Conservation (phyloP, 208 protist genomes). For the Tritrichomonas foetus region DNA sequence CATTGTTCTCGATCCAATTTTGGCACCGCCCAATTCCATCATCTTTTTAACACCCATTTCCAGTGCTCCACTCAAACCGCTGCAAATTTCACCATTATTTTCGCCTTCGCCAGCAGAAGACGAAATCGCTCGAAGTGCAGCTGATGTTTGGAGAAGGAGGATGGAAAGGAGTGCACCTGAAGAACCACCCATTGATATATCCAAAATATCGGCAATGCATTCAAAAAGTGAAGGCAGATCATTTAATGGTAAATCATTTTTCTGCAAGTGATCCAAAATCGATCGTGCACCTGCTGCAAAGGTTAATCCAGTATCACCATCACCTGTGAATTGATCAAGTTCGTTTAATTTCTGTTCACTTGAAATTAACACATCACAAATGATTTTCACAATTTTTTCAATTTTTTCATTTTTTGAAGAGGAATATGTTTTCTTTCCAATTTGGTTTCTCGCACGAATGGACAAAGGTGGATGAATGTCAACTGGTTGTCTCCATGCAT, state of each 20-base stretch:
- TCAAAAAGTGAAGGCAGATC: background rate
- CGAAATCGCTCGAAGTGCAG: background rate
- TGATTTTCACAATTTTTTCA: background rate
- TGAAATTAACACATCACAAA: background rate
- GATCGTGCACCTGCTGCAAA: background rate
- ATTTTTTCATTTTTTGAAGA: background rate
- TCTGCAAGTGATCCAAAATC: background rate
- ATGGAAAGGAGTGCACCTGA: background rate
- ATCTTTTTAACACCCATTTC: background rate
- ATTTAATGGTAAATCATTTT: background rate
- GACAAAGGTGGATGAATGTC: background rate
- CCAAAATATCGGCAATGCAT: background rate
- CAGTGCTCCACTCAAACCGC: background rate
- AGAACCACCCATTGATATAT: background rate
- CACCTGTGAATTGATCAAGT: background rate
- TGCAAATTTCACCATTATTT: no score
- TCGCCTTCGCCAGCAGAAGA: no score
- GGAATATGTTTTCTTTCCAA: background rate
- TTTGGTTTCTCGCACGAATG: background rate
- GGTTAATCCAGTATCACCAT: background rate
- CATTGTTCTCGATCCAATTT: background rate
- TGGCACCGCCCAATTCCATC: background rate
- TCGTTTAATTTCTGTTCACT: background rate
- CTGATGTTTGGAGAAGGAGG: background rate
- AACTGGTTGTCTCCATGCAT: background rate